A percentile compares a stretch with the other conserved stretches of the same genome.
Conservation (phyloP, 75 land plant species). For the Cunninghamia lanceolata region DNA sequence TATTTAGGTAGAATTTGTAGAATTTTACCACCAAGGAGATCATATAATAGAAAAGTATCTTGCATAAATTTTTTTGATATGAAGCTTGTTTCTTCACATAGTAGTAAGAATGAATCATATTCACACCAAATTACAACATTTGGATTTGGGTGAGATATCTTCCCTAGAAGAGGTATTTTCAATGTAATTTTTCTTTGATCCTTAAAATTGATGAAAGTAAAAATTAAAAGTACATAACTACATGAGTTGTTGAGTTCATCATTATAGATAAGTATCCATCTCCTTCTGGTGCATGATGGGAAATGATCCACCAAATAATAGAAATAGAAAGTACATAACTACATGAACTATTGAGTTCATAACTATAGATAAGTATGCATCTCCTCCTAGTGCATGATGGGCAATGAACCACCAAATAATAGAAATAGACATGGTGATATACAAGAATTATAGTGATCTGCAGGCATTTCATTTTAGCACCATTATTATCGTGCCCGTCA, state of each 20-base stretch:
- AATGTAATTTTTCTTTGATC: conserved; percentile 19
- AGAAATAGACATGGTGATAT: too few relatives aligned
- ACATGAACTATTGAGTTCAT: too few relatives aligned
- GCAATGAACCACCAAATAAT: conserved; percentile 16
- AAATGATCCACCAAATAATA: conserved; percentile 43
- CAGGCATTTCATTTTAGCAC: too few relatives aligned
- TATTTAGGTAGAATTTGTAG: conserved; percentile 30
- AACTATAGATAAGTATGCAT: too few relatives aligned
- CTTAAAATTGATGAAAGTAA: conserved; percentile 32
- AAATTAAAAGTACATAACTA: conserved; percentile 39
- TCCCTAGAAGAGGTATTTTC: conserved; percentile 50
- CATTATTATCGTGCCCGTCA: too few relatives aligned
- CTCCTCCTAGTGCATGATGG: too few relatives aligned
- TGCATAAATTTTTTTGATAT: conserved; percentile 30
- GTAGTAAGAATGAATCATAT: conserved; percentile 40
- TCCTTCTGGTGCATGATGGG: conserved; percentile 41
- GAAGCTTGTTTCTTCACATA: conserved; percentile 20
- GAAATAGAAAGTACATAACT: conserved; percentile 38
- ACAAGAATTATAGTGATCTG: too few relatives aligned
- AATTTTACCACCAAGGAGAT: conserved; percentile 23
- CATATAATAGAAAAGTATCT: conserved; percentile 46
- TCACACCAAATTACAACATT: conserved; percentile 36
- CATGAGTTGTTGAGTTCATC: conserved; percentile 39
- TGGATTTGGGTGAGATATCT: conserved; percentile 43
- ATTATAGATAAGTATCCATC: conserved; percentile 45